These are phyloP conservation scores for Zizania palustris DNA, from an alignment of 202 grass and related monocot species.

Conservation along the genomic window DNA sequence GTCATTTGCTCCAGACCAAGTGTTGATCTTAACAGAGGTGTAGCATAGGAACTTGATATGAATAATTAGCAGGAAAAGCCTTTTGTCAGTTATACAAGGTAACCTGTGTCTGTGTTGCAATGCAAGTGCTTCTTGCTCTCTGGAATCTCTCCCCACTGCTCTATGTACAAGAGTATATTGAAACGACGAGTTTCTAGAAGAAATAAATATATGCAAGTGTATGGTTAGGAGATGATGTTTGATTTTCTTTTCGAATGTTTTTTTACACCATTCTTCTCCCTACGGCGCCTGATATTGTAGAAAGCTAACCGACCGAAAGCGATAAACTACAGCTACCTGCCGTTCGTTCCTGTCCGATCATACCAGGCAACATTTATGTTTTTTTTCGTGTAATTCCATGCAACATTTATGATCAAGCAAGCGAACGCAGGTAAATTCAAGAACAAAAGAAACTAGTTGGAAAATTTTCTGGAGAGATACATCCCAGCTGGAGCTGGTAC, in stretches of 20 bases:
- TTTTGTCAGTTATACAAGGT: slow-evolving; percentile 33
- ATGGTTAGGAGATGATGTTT: too few relatives aligned
- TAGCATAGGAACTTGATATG: slow-evolving; percentile 46
- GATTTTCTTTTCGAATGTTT: too few relatives aligned
- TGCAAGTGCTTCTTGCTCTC: background rate
- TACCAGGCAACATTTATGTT: too few relatives aligned
- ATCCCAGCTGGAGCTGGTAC: background rate
- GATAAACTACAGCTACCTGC: background rate
- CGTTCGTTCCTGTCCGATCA: background rate
- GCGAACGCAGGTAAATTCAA: background rate
- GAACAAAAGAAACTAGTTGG: background rate
- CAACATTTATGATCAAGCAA: background rate
- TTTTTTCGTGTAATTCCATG: too few relatives aligned
- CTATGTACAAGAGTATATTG: background rate
- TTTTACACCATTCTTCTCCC: too few relatives aligned
- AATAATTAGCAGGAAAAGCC: slow-evolving; percentile 55
- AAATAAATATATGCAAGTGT: too few relatives aligned
- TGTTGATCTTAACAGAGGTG: slow-evolving; percentile 47
- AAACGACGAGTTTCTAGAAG: slow-evolving; percentile 20
- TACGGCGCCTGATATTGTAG: too few relatives aligned
- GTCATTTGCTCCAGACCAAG: slow-evolving; percentile 34
- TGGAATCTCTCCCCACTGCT: background rate
- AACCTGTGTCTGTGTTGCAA: slow-evolving; percentile 25
- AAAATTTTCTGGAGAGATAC: background rate
- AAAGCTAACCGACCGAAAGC: too few relatives aligned